Evolutionary conservation across 1,139 yeast species (phyloP), one percentile per base, ranked within the genome.

Genomic region (Hanseniaspora sp.): DNA sequence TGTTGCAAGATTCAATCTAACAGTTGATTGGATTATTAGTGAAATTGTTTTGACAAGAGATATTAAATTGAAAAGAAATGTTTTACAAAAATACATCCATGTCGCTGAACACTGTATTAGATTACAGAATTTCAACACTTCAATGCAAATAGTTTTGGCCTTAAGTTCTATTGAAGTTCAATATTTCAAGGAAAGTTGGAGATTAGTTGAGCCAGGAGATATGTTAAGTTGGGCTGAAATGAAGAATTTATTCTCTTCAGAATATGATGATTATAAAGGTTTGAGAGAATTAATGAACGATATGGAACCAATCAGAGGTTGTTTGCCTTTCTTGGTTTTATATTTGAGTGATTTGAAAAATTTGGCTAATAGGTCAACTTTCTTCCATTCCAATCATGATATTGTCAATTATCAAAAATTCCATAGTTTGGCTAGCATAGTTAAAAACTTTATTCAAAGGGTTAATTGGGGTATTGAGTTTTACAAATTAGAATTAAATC

Each of bases 1-100:
- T n/a, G 82, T 88, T 54, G 77, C 95, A 0, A 74, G 98, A 60
- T 92, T 90, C 71, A 88, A 90, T 63, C 71, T 92, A 55, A 83
- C 86, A 75, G 87, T 86, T 7, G 86, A 86, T 64, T 92, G 98
- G 98, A 82, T 88, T 49, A 82, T 86, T 44, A 86, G 96, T 1
- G 96, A 92, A 68, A 78, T 92, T 54, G 67, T 87, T 15, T 70
- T 92, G 58, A 86, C 96, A 8, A 74, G 74, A 55, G 72, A 74
- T 43, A 70, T 76, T 41, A 71, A 70, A 12, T 80, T 84, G 61
- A 74, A 92, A 59, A 80, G 80, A 44, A 75, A 78, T 55, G 76
- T 90, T 0, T 77, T 90, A 15, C 80, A 88, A 23, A 72, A 94
- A 60, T 86, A 86, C 62, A 86, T 92, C 56, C 96, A 87, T 62